Conservation (phyloP, 1,284 basidiomycete genomes). For the Fistulina hepatica region DNA sequence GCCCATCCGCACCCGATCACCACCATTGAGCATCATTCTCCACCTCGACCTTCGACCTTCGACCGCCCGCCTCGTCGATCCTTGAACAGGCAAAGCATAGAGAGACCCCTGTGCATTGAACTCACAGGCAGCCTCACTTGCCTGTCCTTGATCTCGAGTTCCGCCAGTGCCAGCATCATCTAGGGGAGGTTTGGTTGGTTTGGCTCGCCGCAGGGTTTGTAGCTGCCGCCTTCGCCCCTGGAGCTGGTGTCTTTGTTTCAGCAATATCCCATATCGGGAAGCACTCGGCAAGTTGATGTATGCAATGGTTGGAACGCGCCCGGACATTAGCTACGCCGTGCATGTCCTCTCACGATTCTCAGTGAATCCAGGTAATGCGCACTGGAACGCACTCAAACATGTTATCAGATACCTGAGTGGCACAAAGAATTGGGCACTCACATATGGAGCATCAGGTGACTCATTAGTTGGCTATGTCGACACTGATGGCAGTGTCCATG, state of each 20-base stretch:
- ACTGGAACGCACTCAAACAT: conserved; percentile 18
- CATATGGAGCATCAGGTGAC: conserved; percentile 3
- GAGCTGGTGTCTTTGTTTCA: background rate
- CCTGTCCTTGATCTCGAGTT: too few relatives aligned
- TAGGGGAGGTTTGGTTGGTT: too few relatives aligned
- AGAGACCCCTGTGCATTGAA: too few relatives aligned
- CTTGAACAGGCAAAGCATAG: too few relatives aligned
- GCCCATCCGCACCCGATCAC: too few relatives aligned
- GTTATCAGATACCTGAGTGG: conserved; percentile 23
- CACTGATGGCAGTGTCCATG: conserved; percentile 16
- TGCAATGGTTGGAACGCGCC: conserved; percentile 18
- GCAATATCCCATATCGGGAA: conserved; percentile 1
- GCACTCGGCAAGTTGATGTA: conserved; percentile 20
- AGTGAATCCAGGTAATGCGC: conserved; percentile 15
- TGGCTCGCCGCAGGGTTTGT: too few relatives aligned
- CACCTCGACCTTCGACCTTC: too few relatives aligned
- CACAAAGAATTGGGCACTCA: conserved; percentile 16
- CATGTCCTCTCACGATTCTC: conserved; percentile 20
- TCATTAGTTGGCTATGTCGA: conserved; percentile 13
- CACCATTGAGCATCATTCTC: too few relatives aligned
- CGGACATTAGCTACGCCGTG: conserved; percentile 22
- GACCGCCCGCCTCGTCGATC: too few relatives aligned
- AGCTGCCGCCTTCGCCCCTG: background rate
- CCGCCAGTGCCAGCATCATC: too few relatives aligned
- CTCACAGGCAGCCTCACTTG: too few relatives aligned